Percentiles rank a stretch among this genome's conserved stretches.
phyloP scores from a whole-genome alignment of 371 early-diverging fungal genomes.

The Mucor racemosus region DNA sequence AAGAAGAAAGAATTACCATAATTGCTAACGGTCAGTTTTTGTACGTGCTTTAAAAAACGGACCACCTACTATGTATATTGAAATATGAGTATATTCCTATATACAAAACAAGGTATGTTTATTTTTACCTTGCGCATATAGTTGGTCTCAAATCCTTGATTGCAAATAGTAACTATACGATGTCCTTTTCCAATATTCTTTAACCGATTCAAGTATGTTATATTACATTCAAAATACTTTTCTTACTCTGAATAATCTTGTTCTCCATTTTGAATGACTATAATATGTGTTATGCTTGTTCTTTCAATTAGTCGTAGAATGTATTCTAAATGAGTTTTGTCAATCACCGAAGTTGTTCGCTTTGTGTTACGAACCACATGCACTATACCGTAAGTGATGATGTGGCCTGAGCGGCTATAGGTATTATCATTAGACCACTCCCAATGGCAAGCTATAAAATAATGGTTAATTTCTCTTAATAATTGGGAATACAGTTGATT shows the following conservation, averaged over 20 bases:
- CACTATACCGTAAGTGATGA: conserved; percentile 17
- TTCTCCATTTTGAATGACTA: conserved; percentile 21
- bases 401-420: conserved; percentile 34
- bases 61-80: too few species aligned
- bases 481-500: conserved; percentile 12
- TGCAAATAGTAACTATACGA: too few species aligned
- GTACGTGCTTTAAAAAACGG: not conserved
- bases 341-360: conserved; percentile 27
- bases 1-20: conserved; percentile 32
- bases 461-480: conserved; percentile 12
- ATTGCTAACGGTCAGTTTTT: conserved; percentile 18
- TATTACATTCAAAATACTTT: not conserved
- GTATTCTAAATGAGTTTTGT: conserved; percentile 15
- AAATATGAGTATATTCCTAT: too few species aligned
- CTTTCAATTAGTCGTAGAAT: conserved; percentile 22
- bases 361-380: conserved; percentile 23
- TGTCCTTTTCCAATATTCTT: not conserved
- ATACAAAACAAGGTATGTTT: too few species aligned
- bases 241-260: not conserved
- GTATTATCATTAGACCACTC: conserved; percentile 34
- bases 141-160: too few species aligned
- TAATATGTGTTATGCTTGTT: conserved; percentile 26
- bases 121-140: too few species aligned
- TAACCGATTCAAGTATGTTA: not conserved
- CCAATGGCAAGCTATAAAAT: conserved; percentile 23